These are phyloP conservation scores for Guillardia theta DNA, from an alignment of 78 protist genomes.

Conservation along the genomic window DNA sequence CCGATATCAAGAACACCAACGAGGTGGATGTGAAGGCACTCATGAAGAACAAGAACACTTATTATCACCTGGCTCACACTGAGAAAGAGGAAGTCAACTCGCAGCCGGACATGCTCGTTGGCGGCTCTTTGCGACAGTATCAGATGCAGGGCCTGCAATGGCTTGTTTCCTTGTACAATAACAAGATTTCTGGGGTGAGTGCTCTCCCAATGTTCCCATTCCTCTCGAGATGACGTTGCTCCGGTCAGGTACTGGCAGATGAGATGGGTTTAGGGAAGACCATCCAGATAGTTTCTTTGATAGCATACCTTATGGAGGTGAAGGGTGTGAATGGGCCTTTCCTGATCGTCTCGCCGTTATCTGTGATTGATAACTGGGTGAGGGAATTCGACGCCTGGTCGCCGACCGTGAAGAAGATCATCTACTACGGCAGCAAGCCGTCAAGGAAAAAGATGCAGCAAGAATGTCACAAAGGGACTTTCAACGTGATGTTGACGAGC, in stretches of 20 bases:
- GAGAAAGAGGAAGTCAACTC: not conserved
- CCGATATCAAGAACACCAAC: not conserved
- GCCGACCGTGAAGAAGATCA: not conserved
- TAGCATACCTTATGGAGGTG: slow-evolving; percentile 52
- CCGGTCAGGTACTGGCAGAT: slow-evolving; percentile 59
- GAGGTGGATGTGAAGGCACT: slow-evolving; percentile 6
- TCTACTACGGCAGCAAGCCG: not conserved
- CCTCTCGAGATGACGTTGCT: too few relatives aligned
- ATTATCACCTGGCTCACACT: not conserved
- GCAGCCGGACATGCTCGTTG: slow-evolving; percentile 51
- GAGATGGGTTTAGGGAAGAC: slow-evolving; percentile 72
- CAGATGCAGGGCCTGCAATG: slow-evolving; percentile 55
- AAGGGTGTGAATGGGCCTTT: slow-evolving; percentile 34
- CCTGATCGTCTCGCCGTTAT: slow-evolving; percentile 50
- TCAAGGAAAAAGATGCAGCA: not conserved
- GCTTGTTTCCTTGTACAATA: slow-evolving; percentile 31
- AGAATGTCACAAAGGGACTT: not conserved
- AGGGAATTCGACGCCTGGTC: not conserved
- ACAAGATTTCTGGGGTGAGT: not conserved
- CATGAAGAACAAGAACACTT: not conserved
- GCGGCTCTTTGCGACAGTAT: slow-evolving; percentile 28
- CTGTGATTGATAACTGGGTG: slow-evolving; percentile 6
- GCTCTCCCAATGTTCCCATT: not conserved
- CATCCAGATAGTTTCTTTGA: slow-evolving; percentile 37
- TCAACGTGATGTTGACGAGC: slow-evolving; percentile 52